phyloP scores from a whole-genome alignment of 2,329 filamentous ascomycete species.

The Aspergillus quadrilineatus region DNA sequence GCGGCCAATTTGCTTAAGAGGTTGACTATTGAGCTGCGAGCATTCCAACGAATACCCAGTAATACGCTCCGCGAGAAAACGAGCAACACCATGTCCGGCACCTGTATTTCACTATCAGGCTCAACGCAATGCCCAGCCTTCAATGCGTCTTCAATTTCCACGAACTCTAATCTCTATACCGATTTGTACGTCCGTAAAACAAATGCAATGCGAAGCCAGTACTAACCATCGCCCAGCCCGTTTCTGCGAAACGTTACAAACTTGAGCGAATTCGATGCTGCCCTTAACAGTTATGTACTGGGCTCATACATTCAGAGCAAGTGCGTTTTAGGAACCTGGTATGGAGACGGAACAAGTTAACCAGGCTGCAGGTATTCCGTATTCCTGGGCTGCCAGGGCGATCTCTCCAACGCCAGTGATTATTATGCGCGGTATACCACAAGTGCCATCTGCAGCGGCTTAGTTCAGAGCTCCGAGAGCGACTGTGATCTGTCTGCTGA shows the following conservation, averaged over 20 bases:
- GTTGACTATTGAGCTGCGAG: conserved; percentile 4
- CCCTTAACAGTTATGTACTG: conserved; percentile 68
- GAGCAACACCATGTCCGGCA: conserved; percentile 36
- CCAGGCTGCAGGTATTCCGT: conserved; percentile 67
- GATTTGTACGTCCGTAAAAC: conserved; percentile 59
- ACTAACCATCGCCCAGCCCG: conserved; percentile 57
- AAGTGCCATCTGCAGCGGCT: conserved; percentile 86
- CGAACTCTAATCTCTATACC: conserved; percentile 55
- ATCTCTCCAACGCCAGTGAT: conserved; percentile 73
- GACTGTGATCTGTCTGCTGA: conserved; percentile 66
- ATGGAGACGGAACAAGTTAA: conserved; percentile 6
- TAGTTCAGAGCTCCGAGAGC: conserved; percentile 82
- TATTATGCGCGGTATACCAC: conserved; percentile 93
- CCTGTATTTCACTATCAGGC: conserved; percentile 67
- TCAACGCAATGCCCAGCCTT: conserved; percentile 74
- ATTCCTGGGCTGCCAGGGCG: conserved; percentile 74
- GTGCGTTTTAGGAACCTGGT: conserved; percentile 52
- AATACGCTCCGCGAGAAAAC: not conserved
- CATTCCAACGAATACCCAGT: not conserved
- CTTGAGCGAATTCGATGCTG: conserved; percentile 72
- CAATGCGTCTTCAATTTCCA: conserved; percentile 68
- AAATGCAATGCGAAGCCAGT: conserved; percentile 25
- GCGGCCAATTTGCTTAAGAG: conserved; percentile 4
- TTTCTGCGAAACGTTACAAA: conserved; percentile 83
- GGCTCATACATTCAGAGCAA: conserved; percentile 73